Conservation (phyloP, 306 rosid species). For the Acacia acuminata region DNA sequence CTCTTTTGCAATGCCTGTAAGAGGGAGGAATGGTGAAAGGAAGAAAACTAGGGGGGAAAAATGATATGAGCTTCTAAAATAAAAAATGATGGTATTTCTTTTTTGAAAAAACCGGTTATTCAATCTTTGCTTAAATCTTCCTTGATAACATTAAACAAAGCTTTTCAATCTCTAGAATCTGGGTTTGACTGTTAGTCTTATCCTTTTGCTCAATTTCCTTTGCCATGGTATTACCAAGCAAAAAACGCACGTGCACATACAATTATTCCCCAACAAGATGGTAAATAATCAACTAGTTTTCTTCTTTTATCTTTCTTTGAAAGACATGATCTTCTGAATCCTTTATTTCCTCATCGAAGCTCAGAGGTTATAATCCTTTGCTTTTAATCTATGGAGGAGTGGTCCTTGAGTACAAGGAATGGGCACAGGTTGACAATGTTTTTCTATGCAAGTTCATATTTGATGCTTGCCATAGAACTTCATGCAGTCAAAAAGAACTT, state of each 20-base stretch:
- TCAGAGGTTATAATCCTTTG: neutral
- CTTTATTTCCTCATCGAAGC: neutral
- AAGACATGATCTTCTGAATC: neutral
- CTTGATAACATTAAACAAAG: neutral
- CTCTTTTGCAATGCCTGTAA: neutral
- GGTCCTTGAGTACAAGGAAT: neutral
- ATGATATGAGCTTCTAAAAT: neutral
- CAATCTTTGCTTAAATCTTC: neutral
- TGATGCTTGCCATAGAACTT: neutral
- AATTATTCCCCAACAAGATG: neutral
- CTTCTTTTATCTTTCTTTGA: neutral
- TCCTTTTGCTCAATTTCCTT: conserved; percentile 7
- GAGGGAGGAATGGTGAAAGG: conserved; percentile 1
- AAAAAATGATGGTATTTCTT: neutral
- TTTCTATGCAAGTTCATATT: neutral
- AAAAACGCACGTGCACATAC: neutral
- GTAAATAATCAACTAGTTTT: neutral
- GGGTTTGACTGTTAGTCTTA: neutral
- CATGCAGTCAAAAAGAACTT: neutral
- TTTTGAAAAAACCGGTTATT: neutral
- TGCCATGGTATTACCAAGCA: conserved; percentile 1
- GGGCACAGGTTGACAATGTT: neutral
- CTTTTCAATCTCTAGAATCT: neutral
- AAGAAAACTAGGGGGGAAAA: no score
- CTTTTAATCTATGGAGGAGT: neutral